Base-by-base conservation (phyloP, 306 rosid genomes). In the Cucumis cinereus region DNA sequence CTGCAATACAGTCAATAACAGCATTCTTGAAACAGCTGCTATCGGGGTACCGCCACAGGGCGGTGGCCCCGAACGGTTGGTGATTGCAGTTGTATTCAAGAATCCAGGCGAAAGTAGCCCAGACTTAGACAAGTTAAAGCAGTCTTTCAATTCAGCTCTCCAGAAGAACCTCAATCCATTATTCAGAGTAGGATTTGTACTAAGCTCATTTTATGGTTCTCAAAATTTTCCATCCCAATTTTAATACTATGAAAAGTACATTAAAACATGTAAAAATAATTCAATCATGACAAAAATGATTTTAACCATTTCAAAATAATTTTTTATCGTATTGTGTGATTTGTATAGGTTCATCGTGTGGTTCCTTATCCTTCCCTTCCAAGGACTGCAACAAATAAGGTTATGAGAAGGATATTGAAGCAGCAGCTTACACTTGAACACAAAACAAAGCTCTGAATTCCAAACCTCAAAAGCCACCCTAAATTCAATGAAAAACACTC, bases 11-110 rank as follows among this genome's bases (percentile, higher is more conserved):
- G 93, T 82, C 11, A 83, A 88, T 53, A 81, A 53, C 69, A 80
- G 73, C 35, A 80, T 93, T 56, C 90, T 93, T 16, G 98, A 93
- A 85, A 91, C 92, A 23, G 98, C 98, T 81, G 98, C 98, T 63
- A 87, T 89, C 6, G 97, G 98, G n/a, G 89, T 93, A 19, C 98
- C 98, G 4, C 93, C 89, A 30, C 72, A 85, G 20, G 87, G 88
- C 26, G 98, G 98, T 22, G 98, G 97, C 10, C 98, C 98, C 5
- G 98, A 93, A 85, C 90, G 80, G 77, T 82, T 93, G 87, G 91
- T 85, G 40, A 61, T 93, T 69, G 91, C 88, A 22, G 91, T 87
- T 66, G 98, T 93, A 26, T 82, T 90, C 67, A 91, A 82, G 87
- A 77, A 88, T 71, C 57, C 84, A 63, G 38, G 77, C 73, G 57